Evolutionary conservation across 345 rosid genomes (phyloP).

Genomic region (Heritiera littoralis): DNA sequence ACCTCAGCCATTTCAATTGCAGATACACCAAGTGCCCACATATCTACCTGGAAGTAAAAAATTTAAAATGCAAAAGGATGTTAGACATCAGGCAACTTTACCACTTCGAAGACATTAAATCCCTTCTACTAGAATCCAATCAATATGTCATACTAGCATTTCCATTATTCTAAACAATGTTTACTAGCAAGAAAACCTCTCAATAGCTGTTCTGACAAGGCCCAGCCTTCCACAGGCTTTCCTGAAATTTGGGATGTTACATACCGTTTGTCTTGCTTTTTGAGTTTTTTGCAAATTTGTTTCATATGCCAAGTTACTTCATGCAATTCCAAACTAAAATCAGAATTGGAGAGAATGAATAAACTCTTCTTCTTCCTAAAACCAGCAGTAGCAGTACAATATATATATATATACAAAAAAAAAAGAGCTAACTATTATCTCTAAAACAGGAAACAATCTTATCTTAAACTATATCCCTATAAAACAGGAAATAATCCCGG

Average conservation of each 20-base stretch:
- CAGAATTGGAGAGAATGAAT: too few relatives aligned
- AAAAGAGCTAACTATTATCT: too few relatives aligned
- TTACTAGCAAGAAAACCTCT: not conserved
- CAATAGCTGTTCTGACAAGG: not conserved
- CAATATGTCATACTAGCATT: not conserved
- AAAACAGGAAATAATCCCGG: too few relatives aligned
- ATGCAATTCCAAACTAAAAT: not conserved
- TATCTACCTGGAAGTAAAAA: constrained; percentile 76
- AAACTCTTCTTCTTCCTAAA: too few relatives aligned
- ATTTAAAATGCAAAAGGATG: constrained; percentile 9
- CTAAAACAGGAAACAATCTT: too few relatives aligned
- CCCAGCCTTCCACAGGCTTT: not conserved
- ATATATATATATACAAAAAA: too few relatives aligned
- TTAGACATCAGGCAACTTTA: constrained; percentile 5
- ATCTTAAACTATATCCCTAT: too few relatives aligned
- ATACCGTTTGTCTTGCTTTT: not conserved
- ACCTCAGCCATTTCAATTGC: constrained; percentile 99
- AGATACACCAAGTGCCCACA: constrained; percentile 99
- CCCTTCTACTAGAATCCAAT: not conserved
- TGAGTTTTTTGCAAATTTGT: not conserved
- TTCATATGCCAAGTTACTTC: not conserved
- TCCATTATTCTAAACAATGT: not conserved
- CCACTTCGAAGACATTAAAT: not conserved
- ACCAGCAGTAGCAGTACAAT: too few relatives aligned
- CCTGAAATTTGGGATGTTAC: not conserved